Conservation (phyloP, 2,329 filamentous ascomycete genomes). For the Pseudogymnoascus sp. region DNA sequence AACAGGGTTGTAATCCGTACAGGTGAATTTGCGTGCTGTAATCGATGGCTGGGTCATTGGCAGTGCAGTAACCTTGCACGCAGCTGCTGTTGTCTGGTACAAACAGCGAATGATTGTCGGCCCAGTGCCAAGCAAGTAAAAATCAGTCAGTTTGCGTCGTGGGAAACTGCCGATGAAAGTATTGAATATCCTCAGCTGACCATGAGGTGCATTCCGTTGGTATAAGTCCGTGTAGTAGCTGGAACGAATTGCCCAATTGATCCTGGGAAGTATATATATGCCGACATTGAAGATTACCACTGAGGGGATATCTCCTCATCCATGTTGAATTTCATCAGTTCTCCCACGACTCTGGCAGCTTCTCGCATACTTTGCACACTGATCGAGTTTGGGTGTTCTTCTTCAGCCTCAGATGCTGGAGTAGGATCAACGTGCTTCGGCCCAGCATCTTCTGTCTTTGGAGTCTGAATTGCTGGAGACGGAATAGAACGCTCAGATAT, state of each 20-base stretch:
- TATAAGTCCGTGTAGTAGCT: background rate
- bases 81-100: background rate
- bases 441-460: background rate
- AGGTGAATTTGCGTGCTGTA: background rate
- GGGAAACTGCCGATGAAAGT: background rate
- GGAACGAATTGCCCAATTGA: background rate
- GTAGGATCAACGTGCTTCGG: background rate
- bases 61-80: background rate
- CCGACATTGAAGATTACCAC: background rate
- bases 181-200: background rate
- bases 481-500: background rate
- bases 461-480: background rate
- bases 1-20: background rate
- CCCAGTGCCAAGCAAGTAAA: background rate
- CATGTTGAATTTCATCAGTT: background rate
- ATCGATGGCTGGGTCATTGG: background rate
- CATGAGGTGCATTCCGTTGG: background rate
- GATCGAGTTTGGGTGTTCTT: background rate
- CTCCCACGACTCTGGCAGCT: background rate
- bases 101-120: background rate
- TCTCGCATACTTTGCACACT: background rate
- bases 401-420: background rate
- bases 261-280: background rate
- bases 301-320: background rate
- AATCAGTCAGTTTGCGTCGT: background rate